Conservation (phyloP, 2,329 filamentous ascomycete species). For the Calonectria fujianensis region DNA sequence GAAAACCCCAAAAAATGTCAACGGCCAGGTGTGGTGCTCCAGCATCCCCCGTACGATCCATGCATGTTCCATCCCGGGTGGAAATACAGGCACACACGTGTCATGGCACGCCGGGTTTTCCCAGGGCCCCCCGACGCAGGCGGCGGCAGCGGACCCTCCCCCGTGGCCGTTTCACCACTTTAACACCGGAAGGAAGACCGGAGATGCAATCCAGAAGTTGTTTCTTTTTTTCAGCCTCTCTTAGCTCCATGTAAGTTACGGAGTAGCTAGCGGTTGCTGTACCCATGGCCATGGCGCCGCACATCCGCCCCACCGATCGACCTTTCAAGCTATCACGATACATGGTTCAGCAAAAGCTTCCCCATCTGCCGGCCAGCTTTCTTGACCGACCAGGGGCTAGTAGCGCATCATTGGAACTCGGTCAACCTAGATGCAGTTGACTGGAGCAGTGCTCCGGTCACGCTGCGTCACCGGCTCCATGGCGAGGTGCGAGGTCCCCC, state of each 20-base stretch:
- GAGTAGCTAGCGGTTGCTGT: slow-evolving; percentile 23
- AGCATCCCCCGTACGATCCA: neutral
- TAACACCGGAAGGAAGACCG: neutral
- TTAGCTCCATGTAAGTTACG: slow-evolving; percentile 18
- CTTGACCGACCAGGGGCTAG: slow-evolving; percentile 19
- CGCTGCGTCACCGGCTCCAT: slow-evolving; percentile 9
- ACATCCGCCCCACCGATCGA: slow-evolving; percentile 20
- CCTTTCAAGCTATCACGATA: slow-evolving; percentile 19
- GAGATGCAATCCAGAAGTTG: neutral
- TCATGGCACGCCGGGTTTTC: slow-evolving; percentile 8
- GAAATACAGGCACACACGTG: slow-evolving; percentile 13
- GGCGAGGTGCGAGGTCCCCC: slow-evolving; percentile 21
- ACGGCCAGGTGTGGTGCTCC: neutral
- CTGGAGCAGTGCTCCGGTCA: neutral
- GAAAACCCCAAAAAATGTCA: no score
- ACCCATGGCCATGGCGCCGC: slow-evolving; percentile 19
- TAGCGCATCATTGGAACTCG: slow-evolving; percentile 24
- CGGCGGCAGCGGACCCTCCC: slow-evolving; percentile 1
- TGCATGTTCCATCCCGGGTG: slow-evolving; percentile 12
- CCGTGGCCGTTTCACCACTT: slow-evolving; percentile 9
- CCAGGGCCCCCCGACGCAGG: neutral
- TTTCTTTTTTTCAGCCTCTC: slow-evolving; percentile 15
- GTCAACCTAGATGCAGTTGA: slow-evolving; percentile 1
- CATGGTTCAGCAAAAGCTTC: slow-evolving; percentile 7
- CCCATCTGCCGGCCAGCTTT: slow-evolving; percentile 11